A percentile compares a stretch with the other conserved stretches of the same genome.
These are phyloP conservation scores for Calonectria hawksworthii DNA, from an alignment of 2,329 filamentous ascomycete species.

Conservation along the genomic window DNA sequence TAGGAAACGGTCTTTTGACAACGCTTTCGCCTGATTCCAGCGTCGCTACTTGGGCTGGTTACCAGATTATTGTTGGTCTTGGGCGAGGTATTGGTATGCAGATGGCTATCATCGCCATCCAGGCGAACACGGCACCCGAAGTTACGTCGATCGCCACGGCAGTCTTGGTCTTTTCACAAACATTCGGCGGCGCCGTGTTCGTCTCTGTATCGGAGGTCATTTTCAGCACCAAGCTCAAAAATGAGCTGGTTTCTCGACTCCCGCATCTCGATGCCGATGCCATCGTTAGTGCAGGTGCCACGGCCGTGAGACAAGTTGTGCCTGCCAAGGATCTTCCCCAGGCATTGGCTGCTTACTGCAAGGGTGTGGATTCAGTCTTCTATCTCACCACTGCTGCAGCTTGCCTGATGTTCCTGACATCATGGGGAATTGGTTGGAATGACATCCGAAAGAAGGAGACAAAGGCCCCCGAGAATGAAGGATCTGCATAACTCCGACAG, in stretches of 20 bases:
- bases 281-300: constrained; percentile 60
- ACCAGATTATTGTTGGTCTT: constrained; percentile 58
- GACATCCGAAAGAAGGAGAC: constrained; percentile 59
- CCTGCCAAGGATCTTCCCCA: constrained; percentile 45
- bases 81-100: constrained; percentile 61
- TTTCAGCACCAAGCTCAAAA: constrained; percentile 49
- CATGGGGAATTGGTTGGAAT: constrained; percentile 62
- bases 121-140: constrained; percentile 42
- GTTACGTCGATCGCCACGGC: constrained; percentile 47
- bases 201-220: constrained; percentile 53
- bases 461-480: constrained; percentile 37
- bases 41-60: constrained; percentile 58
- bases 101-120: constrained; percentile 51
- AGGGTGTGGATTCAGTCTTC: constrained; percentile 49
- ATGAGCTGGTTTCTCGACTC: constrained; percentile 48
- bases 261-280: constrained; percentile 46
- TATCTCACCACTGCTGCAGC: constrained; percentile 50
- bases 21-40: constrained; percentile 54
- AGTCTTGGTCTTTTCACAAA: constrained; percentile 42
- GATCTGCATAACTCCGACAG: not conserved
- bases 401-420: constrained; percentile 49
- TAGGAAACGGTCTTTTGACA: constrained; percentile 58
- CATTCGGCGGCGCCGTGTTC: constrained; percentile 60
- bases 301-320: constrained; percentile 53
- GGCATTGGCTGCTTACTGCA: constrained; percentile 58